Evolutionary conservation across 768 basidiomycete genomes (phyloP), one percentile per base, ranked within the genome.

Genomic region (Xerocomellus dryophilus): DNA sequence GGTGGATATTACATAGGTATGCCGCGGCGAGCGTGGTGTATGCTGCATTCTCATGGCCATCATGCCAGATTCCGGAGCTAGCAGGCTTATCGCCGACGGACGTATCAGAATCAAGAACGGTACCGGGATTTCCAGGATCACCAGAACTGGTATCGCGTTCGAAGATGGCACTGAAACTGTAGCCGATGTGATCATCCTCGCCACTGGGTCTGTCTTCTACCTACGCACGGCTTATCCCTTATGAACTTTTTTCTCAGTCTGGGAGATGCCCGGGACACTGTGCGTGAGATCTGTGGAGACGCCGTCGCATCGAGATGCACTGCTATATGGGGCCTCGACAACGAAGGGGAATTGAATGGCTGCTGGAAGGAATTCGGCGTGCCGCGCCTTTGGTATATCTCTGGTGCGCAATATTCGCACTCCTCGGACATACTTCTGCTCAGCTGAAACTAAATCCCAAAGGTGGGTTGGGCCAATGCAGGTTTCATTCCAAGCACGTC

Each of bases 291-390:
- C 11, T 75, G 79, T 31, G 81, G 78, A 0, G 70, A 76, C 9
- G 73, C 75, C 18, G 57, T 80, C 7, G 73, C 71, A 1, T 61
- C 73, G 42, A 68, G 74, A 61, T 68, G 83, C 54, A 72, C 76
- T 43, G 70, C 74, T 25, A 67, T 86, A 27, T 81, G 86, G 86
- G 80, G 84, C 34, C 57, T 86, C 40, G 75, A 84, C 62, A 68
- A 74, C 36, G 82, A 89, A 68, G 83, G 84, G 1, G 84, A 88
- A 62, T 61, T 82, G 25, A 66, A 74, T 6, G 78, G 78, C 1
- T 68, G 50, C 32, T 67, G 61, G 60, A 60, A 60, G 32, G 56
- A 66, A 25, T 63, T 57, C 27, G 60, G 60, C 46, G 53, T 40
- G 31, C 32, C 50, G 12, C 31, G 18, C n/a, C 39, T 51, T n/a